Base-by-base conservation (phyloP, 495 filamentous ascomycete genomes). In the Oleoguttula mirabilis region DNA sequence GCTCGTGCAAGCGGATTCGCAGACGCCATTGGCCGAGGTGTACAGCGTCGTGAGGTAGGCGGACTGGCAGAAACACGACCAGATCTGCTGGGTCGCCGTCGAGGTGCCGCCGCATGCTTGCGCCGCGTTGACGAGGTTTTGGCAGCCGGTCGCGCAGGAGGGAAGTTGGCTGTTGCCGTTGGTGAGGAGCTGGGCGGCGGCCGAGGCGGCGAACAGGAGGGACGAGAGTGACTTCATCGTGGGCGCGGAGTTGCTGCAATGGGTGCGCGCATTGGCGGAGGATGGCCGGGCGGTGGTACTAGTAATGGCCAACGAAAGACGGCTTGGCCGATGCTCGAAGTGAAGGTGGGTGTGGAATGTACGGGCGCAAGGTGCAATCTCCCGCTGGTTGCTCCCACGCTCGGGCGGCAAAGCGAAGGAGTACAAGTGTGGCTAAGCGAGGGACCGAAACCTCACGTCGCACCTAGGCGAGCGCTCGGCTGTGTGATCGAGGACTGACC, bases 31-130 rank as follows among this genome's bases (percentile, higher is more conserved):
- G 3, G 57, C 47, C 27, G 58, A 59, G 15, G 50, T 50, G 32
- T 71, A 56, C 17, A 74, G 57, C 7, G 52, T 44, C 11, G 55
- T 56, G 10, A 76, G 60, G 27, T 58, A 52, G 10, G 57, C 42
- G 10, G 67, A 72, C 46, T 68, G 60, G 57, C 74, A 78, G 60
- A 77, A 73, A 51, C 74, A 78, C 19, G 64, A 64, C 41, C 68
- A 60, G 54, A 70, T 72, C 46, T 54, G 60, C 15, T 55, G 50
- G 43, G 52, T 44, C 35, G 60, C 45, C 38, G 52, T 55, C 15
- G 56, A 55, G 6, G 55, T 47, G 10, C 60, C 53, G 47, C 45
- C 7, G 47, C 74, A 78, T 23, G 52, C 58, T 17, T 39, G 42
- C 42, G 70, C 62, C 23, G 72, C 72, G 27, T 64, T 46, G 17